Evolutionary conservation across 2,329 filamentous ascomycete genomes (phyloP).

Genomic region (Aureobasidium zeae): DNA sequence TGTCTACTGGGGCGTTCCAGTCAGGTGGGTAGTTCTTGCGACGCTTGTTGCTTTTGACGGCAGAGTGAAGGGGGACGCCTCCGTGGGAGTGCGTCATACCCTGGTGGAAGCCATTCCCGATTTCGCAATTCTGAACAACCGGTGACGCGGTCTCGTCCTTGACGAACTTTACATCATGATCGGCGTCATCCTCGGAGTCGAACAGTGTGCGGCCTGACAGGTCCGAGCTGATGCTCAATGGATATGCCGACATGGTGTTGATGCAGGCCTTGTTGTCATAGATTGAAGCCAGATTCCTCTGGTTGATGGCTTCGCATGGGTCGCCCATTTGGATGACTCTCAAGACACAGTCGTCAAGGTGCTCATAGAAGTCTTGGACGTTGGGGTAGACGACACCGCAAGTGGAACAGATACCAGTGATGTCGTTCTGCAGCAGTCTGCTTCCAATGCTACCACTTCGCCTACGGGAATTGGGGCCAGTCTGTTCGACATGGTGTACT

Average conservation of each 20-base stretch:
- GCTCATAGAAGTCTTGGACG: slow-evolving; percentile 95
- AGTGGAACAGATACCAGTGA: slow-evolving; percentile 79
- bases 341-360: slow-evolving; percentile 65
- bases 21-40: slow-evolving; percentile 86
- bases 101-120: slow-evolving; percentile 38
- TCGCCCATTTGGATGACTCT: slow-evolving; percentile 53
- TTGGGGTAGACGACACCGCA: slow-evolving; percentile 76
- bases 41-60: slow-evolving; percentile 63
- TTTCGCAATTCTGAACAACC: neutral
- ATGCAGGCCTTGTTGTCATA: slow-evolving; percentile 50
- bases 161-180: slow-evolving; percentile 46
- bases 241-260: slow-evolving; percentile 50
- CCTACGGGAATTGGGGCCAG: slow-evolving; percentile 82
- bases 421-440: slow-evolving; percentile 52
- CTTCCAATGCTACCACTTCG: slow-evolving; percentile 46
- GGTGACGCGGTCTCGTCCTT: slow-evolving; percentile 17
- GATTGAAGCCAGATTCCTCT: slow-evolving; percentile 48
- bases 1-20: slow-evolving; percentile 84
- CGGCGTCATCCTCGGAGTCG: slow-evolving; percentile 54
- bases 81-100: slow-evolving; percentile 72
- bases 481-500: slow-evolving; percentile 87
- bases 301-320: slow-evolving; percentile 49
- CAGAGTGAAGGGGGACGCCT: slow-evolving; percentile 49
- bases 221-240: slow-evolving; percentile 42
- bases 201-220: slow-evolving; percentile 33